Evolutionary conservation across 805 yeast genomes (phyloP).

Genomic region (Lachancea waltii): DNA sequence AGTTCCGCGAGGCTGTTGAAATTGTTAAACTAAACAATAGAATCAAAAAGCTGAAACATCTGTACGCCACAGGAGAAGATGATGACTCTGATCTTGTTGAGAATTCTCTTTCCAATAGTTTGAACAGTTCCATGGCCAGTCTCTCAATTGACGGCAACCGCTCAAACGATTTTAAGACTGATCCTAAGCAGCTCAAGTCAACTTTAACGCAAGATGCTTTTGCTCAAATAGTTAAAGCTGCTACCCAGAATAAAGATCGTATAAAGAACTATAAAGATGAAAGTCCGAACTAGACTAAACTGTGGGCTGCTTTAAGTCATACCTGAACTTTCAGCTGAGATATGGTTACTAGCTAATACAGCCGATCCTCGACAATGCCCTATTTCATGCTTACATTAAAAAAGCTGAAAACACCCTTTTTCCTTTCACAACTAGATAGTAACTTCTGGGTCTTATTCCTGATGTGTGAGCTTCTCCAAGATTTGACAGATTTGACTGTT

Average conservation of each 20-base stretch:
- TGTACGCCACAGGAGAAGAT: slow-evolving; percentile 51
- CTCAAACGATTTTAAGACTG: slow-evolving; percentile 9
- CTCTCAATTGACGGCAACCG: slow-evolving; percentile 12
- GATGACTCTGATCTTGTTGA: slow-evolving; percentile 30
- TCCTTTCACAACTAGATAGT: no score
- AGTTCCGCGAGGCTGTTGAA: slow-evolving; percentile 80
- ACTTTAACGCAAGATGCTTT: slow-evolving; percentile 48
- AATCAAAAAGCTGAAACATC: slow-evolving; percentile 59
- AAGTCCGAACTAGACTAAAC: no score
- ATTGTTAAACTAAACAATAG: slow-evolving; percentile 75
- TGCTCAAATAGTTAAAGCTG: slow-evolving; percentile 66
- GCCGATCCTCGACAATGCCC: no score
- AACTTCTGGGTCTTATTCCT: no score
- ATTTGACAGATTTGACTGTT: no score
- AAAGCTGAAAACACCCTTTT: no score
- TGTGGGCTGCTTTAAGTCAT: no score
- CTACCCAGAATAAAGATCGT: slow-evolving; percentile 50
- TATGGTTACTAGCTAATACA: no score
- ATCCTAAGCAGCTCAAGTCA: slow-evolving; percentile 30
- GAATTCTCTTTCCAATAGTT: slow-evolving; percentile 13
- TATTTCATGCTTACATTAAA: no score
- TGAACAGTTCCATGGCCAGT: slow-evolving; percentile 17
- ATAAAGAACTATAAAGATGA: slow-evolving; percentile 21
- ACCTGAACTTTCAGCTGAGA: no score
- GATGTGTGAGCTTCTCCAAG: no score